Base-by-base conservation (phyloP, 2,329 filamentous ascomycete genomes). In the Trichoderma asperellum region DNA sequence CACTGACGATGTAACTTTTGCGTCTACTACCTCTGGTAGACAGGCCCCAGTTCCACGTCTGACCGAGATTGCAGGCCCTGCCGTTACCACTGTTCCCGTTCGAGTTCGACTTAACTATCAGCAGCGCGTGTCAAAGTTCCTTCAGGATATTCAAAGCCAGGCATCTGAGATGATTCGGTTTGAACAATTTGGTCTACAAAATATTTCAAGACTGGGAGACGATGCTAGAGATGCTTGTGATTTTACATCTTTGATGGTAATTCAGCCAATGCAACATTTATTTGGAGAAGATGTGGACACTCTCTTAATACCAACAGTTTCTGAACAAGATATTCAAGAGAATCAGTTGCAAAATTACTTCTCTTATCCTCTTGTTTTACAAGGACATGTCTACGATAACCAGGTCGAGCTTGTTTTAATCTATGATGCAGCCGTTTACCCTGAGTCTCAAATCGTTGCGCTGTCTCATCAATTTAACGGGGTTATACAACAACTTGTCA, bases 51-150 rank as follows among this genome's bases (percentile, higher is more conserved):
- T 74, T 27, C 27, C 24, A 2, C 66, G 71, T 21, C 32, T 72
- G 16, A 66, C 71, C 2, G 56, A 55, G 8, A 74, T 74, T 32
- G 57, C 65, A 8, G 73, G 71, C 10, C 72, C 73, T 18, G 59
- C 70, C 7, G 70, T 74, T 11, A 68, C 70, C 14, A 73, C 71
- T 0, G 69, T 74, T 32, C 72, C 73, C 4, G 56, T 72, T 6
- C 69, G 73, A 18, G 62, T 73, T 47, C 70, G 68, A 8, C 57
- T 74, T 6, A 32, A 72, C 6, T 40, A 59, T 12, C 24, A 68
- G 21, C 70, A 72, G 57, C 53, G 62, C 4, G 70, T 70, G 18
- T 63, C 58, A 1, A 37, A 62, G 10, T 73, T 70, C n/a, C 70
- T 74, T 14, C 66, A 65, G n/a, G 37, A 49, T 24, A 56, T 74